Base-by-base conservation (phyloP, 2,329 filamentous ascomycete genomes). In the Mycosphaerella sp. region DNA sequence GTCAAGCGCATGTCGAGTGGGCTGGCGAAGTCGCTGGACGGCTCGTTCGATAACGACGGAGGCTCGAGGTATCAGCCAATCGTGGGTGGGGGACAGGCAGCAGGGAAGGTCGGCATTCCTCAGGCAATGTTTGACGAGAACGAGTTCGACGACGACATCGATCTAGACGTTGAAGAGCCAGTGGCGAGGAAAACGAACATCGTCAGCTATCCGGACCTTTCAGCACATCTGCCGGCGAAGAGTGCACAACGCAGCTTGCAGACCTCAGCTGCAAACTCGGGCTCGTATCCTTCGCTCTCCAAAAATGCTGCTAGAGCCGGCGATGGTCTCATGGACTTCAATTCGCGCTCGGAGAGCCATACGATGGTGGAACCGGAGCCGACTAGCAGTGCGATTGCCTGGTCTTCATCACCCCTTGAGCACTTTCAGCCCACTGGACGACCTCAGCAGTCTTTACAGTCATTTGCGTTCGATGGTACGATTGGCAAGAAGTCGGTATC, bases 141-240 rank as follows among this genome's bases (percentile, higher is more conserved):
- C 60, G 90, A 95, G 64, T 93, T 95, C 59, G 88, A 89, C 62
- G 87, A 91, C 64, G 89, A 95, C 60, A 78, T 84, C 16, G 80
- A 89, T 49, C 74, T 95, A 18, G 86, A 89, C 56, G 78, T 82
- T 45, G 77, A 86, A 52, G 76, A 81, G 52, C 81, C 83, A 0
- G 68, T 73, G 1, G 73, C 78, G 1, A 74, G 72, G 58, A 42
- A 17, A 2, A 66, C 72, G 56, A 64, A 61, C 35, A 66, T 66
- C 2, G 65, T 75, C 16, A 62, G 59, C 21, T 75, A 75, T 44
- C 72, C 73, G 1, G 65, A 64, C 9, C 62, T 74, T 13, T 66
- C 71, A n/a, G 54, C 58, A 43, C 56, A 59, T 14, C 44, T 43
- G 32, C 21, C 30, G 27, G 41, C 16, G 12, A 42, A 32, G 16